Base-by-base conservation (phyloP, 176 grass and related monocot species). In the Hyparrhenia diplandra region DNA sequence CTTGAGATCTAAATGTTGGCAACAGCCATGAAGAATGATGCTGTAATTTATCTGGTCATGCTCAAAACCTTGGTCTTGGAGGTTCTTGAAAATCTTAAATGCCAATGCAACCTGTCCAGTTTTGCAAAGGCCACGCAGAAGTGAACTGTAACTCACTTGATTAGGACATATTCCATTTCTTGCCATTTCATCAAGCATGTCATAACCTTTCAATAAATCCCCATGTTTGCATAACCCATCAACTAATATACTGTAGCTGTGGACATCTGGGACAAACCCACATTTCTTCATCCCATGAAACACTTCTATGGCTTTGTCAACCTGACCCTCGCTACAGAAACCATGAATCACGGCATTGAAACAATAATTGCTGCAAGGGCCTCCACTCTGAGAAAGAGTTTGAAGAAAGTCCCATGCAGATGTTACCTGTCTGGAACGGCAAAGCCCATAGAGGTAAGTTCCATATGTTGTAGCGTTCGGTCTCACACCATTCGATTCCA, bases 341-440 rank as follows among this genome's bases (percentile, higher is more conserved):
- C 91, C 94, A 76, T 73, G 88, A 84, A 93, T 87, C 42, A 93
- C 84, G 28, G 83, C 74, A 85, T 93, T 97, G 45, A 83, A 91
- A 85, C 80, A 91, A 35, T 85, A 91, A 71, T 23, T 69, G 58
- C 87, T 93, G 67, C 85, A 71, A 79, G 83, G 82, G 10, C 75
- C 47, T n/a, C 88, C 86, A 64, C 77, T 88, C 40, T 74, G 52
- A 58, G 6, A 77, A 14, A 91, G 36, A 28, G 49, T 34, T 70
- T 77, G 83, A 67, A 97, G 93, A 83, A 93, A 93, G 8, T 74
- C 32, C 71, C 81, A 90, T 71, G 90, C 88, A 72, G 52, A 82
- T 43, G 37, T 55, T 34, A 87, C 65, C 49, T 91, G 29, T 65
- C 81, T 69, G 5, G 71, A 77, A 61, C 46, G 77, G 54, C 86